Conservation (phyloP, 108 stramenopile species). For the Cylindrotheca closterium region DNA sequence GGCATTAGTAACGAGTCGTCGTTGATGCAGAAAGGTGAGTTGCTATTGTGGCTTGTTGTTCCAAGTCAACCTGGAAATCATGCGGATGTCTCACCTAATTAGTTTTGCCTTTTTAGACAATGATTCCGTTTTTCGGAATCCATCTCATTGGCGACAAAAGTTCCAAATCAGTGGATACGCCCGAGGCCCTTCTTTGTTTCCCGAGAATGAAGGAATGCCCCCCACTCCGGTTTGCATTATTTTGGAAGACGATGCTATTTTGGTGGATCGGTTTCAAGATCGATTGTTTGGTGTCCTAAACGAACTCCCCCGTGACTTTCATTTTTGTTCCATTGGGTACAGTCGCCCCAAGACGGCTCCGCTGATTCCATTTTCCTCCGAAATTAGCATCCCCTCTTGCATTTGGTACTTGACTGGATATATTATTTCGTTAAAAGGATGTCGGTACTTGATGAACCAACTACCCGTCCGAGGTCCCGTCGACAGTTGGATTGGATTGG, state of each 20-base stretch:
- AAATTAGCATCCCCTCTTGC: slow-evolving; percentile 70
- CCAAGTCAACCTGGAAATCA: no score
- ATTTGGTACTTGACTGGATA: slow-evolving; percentile 89
- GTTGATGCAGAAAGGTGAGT: no score
- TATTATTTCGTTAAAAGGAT: slow-evolving; percentile 68
- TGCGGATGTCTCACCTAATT: no score
- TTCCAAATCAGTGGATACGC: slow-evolving; percentile 73
- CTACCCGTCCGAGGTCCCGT: slow-evolving; percentile 75
- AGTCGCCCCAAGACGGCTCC: slow-evolving; percentile 79
- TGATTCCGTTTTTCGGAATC: slow-evolving; percentile 3
- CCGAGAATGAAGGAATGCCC: slow-evolving; percentile 47
- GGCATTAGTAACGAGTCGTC: neutral
- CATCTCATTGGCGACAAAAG: slow-evolving; percentile 17
- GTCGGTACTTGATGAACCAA: slow-evolving; percentile 41
- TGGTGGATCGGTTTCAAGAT: slow-evolving; percentile 79
- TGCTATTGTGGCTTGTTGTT: no score
- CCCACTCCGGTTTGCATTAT: slow-evolving; percentile 76
- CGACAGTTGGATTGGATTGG: slow-evolving; percentile 77
- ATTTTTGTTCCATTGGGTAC: slow-evolving; percentile 85
- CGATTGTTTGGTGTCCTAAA: slow-evolving; percentile 55
- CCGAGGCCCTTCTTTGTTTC: slow-evolving; percentile 40
- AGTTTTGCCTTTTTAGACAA: no score
- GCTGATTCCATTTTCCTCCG: slow-evolving; percentile 61
- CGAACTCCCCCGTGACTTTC: slow-evolving; percentile 84
- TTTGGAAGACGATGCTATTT: slow-evolving; percentile 82